These are phyloP conservation scores for Euphorbia lathyris DNA, from an alignment of 345 rosid genomes.

Conservation along the genomic window DNA sequence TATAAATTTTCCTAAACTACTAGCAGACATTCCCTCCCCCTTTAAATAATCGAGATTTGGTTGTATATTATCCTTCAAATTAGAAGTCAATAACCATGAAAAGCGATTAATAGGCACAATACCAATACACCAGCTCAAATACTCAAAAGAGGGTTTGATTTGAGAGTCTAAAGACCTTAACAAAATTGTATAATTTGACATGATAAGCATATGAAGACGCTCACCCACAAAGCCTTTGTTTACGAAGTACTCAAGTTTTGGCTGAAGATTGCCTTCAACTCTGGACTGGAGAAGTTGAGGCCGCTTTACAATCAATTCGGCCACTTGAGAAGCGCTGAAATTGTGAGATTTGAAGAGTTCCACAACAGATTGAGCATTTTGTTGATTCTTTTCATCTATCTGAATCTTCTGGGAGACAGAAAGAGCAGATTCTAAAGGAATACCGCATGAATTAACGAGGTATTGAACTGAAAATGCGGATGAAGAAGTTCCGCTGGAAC, in stretches of 20 bases:
- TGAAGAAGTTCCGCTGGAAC: not conserved
- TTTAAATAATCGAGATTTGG: conserved; percentile 21
- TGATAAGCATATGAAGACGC: conserved; percentile 15
- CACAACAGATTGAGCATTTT: conserved; percentile 7
- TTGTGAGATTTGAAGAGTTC: conserved; percentile 16
- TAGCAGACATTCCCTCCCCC: conserved; percentile 18
- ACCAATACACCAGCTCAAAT: conserved; percentile 7
- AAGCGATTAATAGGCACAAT: conserved; percentile 17
- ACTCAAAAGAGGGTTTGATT: conserved; percentile 22
- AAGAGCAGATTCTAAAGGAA: conserved; percentile 23
- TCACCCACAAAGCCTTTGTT: conserved; percentile 18
- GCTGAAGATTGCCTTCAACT: conserved; percentile 8
- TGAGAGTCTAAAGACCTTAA: conserved; percentile 13
- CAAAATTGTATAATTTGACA: conserved; percentile 13
- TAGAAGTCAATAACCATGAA: conserved; percentile 10
- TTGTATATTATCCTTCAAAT: conserved; percentile 13
- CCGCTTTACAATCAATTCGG: conserved; percentile 15
- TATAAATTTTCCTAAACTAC: conserved; percentile 2
- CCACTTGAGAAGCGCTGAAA: conserved; percentile 13
- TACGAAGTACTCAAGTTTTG: conserved; percentile 21
- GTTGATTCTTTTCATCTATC: not conserved
- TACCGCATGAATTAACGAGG: conserved; percentile 23
- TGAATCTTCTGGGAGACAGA: conserved; percentile 13
- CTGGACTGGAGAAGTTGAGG: conserved; percentile 12
- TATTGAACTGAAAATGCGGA: conserved; percentile 10